Percentiles rank a stretch among this genome's conserved stretches.
Evolutionary conservation across 768 basidiomycete species (phyloP).

Genomic region (Roridomyces roridus): DNA sequence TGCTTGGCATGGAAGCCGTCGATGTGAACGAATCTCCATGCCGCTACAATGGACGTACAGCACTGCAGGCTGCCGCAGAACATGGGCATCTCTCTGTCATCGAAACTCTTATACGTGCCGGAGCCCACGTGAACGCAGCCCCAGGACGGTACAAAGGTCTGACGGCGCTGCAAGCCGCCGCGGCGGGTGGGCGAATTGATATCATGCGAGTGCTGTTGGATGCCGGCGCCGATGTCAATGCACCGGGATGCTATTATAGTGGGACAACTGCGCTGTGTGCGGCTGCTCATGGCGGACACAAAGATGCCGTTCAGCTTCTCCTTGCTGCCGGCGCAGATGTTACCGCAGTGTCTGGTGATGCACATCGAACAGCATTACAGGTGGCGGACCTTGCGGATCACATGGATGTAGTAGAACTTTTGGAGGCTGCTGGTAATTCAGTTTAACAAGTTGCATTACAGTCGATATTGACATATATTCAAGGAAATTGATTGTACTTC

Average conservation of each 20-base stretch:
- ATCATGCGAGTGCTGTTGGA: slow-evolving; percentile 11
- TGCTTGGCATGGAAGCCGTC: slow-evolving; percentile 15
- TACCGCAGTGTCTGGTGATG: slow-evolving; percentile 10
- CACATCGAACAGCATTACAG: slow-evolving; percentile 13
- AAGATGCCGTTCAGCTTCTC: slow-evolving; percentile 3
- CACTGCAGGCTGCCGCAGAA: slow-evolving; percentile 18
- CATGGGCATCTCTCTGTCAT: slow-evolving; percentile 4
- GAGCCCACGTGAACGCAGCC: slow-evolving; percentile 14
- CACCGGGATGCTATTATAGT: slow-evolving; percentile 17
- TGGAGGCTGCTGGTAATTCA: slow-evolving; percentile 21
- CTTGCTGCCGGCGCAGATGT: slow-evolving; percentile 18
- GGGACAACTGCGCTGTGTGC: slow-evolving; percentile 9
- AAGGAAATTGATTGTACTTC: neutral
- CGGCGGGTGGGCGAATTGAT: neutral
- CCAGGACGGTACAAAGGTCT: slow-evolving; percentile 9
- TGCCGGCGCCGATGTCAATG: slow-evolving; percentile 20
- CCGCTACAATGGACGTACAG: slow-evolving; percentile 16
- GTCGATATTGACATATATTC: too few species aligned
- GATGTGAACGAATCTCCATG: slow-evolving; percentile 13
- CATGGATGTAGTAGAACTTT: slow-evolving; percentile 8
- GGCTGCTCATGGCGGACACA: slow-evolving; percentile 3
- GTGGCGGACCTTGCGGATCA: slow-evolving; percentile 15
- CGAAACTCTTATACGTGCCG: neutral
- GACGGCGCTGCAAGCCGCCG: slow-evolving; percentile 19
- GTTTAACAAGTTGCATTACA: too few species aligned